Conservation (phyloP, 768 basidiomycete genomes). For the Mycena maculata region DNA sequence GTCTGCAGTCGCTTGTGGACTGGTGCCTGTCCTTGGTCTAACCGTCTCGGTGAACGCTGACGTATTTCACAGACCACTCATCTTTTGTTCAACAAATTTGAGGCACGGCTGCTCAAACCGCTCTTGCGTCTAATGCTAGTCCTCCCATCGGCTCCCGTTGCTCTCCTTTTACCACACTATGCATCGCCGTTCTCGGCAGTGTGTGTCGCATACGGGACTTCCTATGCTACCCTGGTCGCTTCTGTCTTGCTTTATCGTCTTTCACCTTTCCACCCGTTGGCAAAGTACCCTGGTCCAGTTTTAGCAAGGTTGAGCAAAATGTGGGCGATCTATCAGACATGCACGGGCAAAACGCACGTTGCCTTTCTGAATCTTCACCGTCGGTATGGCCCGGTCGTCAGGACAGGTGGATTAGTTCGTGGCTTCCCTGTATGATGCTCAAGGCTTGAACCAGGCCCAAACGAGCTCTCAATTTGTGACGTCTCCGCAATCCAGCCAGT, state of each 20-base stretch:
- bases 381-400: background rate
- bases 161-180: background rate
- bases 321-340: constrained; percentile 8
- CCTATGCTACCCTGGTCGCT: background rate
- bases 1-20: constrained; percentile 7
- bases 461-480: constrained; percentile 18
- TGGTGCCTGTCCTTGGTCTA: background rate
- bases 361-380: constrained; percentile 5
- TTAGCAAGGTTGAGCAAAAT: constrained; percentile 8
- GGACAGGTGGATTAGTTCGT: constrained; percentile 7
- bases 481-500: constrained; percentile 4
- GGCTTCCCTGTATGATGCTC: background rate
- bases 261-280: constrained; percentile 11
- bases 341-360: background rate
- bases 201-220: background rate
- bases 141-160: background rate
- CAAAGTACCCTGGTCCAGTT: constrained; percentile 3
- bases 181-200: background rate
- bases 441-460: constrained; percentile 1
- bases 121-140: background rate
- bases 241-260: background rate
- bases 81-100: constrained; percentile 10
- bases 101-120: background rate
- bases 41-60: background rate
- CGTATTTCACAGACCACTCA: background rate